A percentile compares a stretch with the other conserved stretches of the same genome.
These are phyloP conservation scores for Diversispora epigaea DNA, from an alignment of 192 early-diverging fungal genomes.

Conservation along the genomic window DNA sequence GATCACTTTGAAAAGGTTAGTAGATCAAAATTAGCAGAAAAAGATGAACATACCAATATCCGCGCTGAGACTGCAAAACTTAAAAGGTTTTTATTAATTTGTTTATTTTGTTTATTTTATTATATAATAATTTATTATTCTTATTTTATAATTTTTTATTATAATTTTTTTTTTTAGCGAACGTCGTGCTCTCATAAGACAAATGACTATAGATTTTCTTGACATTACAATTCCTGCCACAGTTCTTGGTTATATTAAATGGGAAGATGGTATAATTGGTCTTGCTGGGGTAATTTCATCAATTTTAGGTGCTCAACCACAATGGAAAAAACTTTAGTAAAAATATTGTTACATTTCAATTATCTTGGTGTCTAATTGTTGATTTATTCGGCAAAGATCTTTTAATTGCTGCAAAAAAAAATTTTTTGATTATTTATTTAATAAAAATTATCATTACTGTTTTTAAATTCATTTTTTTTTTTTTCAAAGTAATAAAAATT, in stretches of 20 bases:
- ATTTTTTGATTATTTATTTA: too few species aligned
- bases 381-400: too few species aligned
- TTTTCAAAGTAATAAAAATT: too few species aligned
- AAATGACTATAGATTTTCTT: conserved; percentile 66
- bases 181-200: conserved; percentile 44
- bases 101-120: background rate
- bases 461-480: too few species aligned
- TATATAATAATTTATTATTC: background rate
- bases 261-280: conserved; percentile 71
- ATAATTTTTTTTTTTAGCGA: conserved; percentile 51
- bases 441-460: too few species aligned
- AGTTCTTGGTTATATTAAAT: conserved; percentile 60
- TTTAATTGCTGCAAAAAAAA: too few species aligned
- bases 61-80: conserved; percentile 44
- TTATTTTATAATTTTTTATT: background rate
- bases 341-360: too few species aligned
- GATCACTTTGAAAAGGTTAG: conserved; percentile 25
- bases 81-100: conserved; percentile 45
- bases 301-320: conserved; percentile 61
- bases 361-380: too few species aligned
- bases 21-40: conserved; percentile 36
- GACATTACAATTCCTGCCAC: conserved; percentile 71
- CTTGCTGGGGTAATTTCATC: conserved; percentile 68
- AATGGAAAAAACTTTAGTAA: conserved; percentile 46
- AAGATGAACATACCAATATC: conserved; percentile 39